Evolutionary conservation across 176 grass and related monocot genomes (phyloP).

Genomic region (Metroxylon sagu): DNA sequence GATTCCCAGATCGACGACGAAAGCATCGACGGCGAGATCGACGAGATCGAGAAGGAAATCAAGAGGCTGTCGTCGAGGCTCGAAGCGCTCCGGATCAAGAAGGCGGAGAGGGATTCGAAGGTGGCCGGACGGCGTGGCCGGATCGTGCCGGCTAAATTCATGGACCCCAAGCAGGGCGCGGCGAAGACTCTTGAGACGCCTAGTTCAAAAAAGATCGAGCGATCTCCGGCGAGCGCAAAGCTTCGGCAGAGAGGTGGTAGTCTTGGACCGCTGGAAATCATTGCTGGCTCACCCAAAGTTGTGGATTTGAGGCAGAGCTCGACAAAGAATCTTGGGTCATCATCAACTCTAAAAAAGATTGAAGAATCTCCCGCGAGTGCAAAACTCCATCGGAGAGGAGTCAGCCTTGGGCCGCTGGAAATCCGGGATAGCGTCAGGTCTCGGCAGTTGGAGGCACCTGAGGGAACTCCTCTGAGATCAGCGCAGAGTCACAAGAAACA

Average conservation of each 20-base stretch:
- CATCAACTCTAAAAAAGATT: conserved; percentile 9
- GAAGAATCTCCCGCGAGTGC: conserved; percentile 21
- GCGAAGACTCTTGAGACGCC: neutral
- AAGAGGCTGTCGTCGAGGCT: conserved; percentile 15
- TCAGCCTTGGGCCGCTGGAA: conserved; percentile 73
- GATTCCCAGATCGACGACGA: neutral
- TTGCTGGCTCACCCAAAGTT: neutral
- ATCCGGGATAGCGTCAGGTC: conserved; percentile 40
- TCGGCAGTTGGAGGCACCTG: neutral
- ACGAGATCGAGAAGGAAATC: conserved; percentile 35
- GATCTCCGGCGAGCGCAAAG: neutral
- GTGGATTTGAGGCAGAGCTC: neutral
- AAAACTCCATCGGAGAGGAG: conserved; percentile 41
- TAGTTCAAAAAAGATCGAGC: conserved; percentile 1
- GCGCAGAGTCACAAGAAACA: conserved; percentile 30
- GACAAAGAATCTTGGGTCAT: neutral
- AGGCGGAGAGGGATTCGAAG: conserved; percentile 9
- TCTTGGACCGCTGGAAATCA: conserved; percentile 21
- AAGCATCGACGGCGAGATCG: conserved; percentile 28
- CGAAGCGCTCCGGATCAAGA: conserved; percentile 25
- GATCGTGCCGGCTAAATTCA: conserved; percentile 37
- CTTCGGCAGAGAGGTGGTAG: conserved; percentile 10
- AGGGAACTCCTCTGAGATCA: conserved; percentile 25
- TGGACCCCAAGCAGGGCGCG: conserved; percentile 17
- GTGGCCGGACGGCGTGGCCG: conserved; percentile 11